Evolutionary conservation across 768 basidiomycete species (phyloP), one percentile per base, ranked within the genome.

Genomic region (Filobasidium floriforme): DNA sequence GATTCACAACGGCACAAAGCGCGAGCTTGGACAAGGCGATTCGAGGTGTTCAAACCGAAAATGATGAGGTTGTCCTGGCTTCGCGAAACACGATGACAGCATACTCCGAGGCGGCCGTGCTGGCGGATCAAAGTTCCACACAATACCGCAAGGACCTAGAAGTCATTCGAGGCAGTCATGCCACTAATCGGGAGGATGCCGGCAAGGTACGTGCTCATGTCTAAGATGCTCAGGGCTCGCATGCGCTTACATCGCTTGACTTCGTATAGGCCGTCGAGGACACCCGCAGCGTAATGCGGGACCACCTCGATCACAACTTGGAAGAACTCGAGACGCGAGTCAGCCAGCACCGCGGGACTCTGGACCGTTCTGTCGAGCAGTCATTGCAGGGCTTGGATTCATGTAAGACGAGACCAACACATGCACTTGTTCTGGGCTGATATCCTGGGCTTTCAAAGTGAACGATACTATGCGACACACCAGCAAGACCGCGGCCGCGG

Each of bases 1-100:
- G 84, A 29, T 93, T 88, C 76, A 83, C 86, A 37, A 79, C 83
- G 51, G 83, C 86, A 57, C 84, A 89, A 32, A 88, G 92, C 73
- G 80, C 82, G 18, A 84, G 84, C 22, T 79, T 92, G 61, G 82
- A 83, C 46, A 84, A 85, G 29, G 83, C 85, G 1, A 81, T 89
- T 60, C 80, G 79, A 0, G 74, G 79, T 49, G 79, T 89, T 28
- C 82, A 83, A 43, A 80, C 80, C 26, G 84, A 82, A 57, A 89
- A 91, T 69, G 74, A 72, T 12, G 79, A 83, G 57, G 84, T 83
- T 1, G 83, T 87, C 69, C 80, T 81, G 41, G 82, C 81, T 43
- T 79, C 89, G 73, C 76, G 75, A 12, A 73, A 78, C 22, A 85
- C 87, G 61, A 77, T 79, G 11, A 75, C 81, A 41, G 81, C 81